phyloP scores from a whole-genome alignment of 2,329 filamentous ascomycete species.

The Esteya vermicola region DNA sequence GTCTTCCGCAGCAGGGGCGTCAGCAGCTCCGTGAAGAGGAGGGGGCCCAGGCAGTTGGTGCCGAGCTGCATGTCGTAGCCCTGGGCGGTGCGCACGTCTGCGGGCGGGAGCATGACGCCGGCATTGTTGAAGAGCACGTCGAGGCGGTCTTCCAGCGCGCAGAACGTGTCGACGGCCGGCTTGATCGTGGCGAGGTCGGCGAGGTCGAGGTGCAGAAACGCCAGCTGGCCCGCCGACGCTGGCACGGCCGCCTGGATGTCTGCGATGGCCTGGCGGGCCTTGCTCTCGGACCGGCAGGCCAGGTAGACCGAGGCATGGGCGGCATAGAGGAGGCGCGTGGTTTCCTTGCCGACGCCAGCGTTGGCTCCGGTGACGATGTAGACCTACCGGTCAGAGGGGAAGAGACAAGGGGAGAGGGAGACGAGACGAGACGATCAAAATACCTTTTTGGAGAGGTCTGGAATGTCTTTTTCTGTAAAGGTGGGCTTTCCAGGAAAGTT shows the following conservation, averaged over 20 bases:
- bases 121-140: slow-evolving; percentile 25
- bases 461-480: background rate
- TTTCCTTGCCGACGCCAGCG: slow-evolving; percentile 28
- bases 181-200: slow-evolving; percentile 16
- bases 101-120: slow-evolving; percentile 18
- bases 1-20: slow-evolving; percentile 10
- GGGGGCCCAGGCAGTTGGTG: slow-evolving; percentile 13
- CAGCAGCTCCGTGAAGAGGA: slow-evolving; percentile 14
- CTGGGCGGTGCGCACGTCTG: slow-evolving; percentile 16
- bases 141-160: slow-evolving; percentile 15
- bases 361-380: slow-evolving; percentile 28
- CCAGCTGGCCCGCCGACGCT: slow-evolving; percentile 17
- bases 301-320: slow-evolving; percentile 36
- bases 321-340: slow-evolving; percentile 33
- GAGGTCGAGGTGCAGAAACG: slow-evolving; percentile 26
- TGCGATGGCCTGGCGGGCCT: slow-evolving; percentile 24
- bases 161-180: slow-evolving; percentile 15
- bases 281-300: slow-evolving; percentile 25
- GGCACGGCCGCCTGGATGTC: slow-evolving; percentile 20
- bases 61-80: slow-evolving; percentile 13
- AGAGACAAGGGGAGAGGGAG: background rate
- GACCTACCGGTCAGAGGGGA: slow-evolving; percentile 5
- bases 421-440: no score
- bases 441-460: background rate
- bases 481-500: background rate